phyloP scores from a whole-genome alignment of 768 basidiomycete species.

The Russula olivacea region DNA sequence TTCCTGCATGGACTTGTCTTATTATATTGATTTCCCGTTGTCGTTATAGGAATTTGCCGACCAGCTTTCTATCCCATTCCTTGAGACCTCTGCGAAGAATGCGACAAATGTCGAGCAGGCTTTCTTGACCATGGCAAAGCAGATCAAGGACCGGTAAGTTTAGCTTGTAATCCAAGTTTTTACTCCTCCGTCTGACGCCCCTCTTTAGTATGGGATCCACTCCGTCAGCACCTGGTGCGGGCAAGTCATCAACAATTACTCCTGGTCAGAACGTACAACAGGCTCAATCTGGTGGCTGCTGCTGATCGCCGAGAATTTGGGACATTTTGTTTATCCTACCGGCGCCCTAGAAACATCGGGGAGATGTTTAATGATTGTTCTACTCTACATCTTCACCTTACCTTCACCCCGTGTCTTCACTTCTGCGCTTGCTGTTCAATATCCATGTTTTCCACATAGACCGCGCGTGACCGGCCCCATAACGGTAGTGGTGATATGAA shows the following conservation, averaged over 20 bases:
- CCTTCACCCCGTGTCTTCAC: conserved; percentile 23
- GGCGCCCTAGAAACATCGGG: conserved; percentile 20
- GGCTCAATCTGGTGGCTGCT: conserved; percentile 69
- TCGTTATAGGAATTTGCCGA: conserved; percentile 80
- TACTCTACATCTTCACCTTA: conserved; percentile 23
- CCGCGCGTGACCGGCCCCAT: conserved; percentile 7
- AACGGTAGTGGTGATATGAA: neutral
- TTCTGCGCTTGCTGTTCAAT: conserved; percentile 23
- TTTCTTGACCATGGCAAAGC: conserved; percentile 98
- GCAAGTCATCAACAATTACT: conserved; percentile 78
- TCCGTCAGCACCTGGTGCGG: conserved; percentile 63
- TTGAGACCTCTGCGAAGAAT: conserved; percentile 99
- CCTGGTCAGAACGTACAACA: conserved; percentile 81
- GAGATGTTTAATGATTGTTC: conserved; percentile 24
- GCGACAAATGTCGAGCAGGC: conserved; percentile 99
- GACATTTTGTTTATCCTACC: conserved; percentile 25
- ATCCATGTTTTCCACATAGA: conserved; percentile 18
- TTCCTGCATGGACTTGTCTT: neutral
- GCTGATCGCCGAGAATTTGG: conserved; percentile 43
- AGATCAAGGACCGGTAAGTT: conserved; percentile 82
- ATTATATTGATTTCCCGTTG: conserved; percentile 8
- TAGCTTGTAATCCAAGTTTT: too few species aligned
- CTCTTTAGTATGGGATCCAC: conserved; percentile 73
- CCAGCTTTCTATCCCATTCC: conserved; percentile 87
- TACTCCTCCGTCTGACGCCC: neutral